Percentiles rank a stretch among this genome's conserved stretches.
These are phyloP conservation scores for Tetrahymena elliotti DNA, from an alignment of 73 alveolate species.

Conservation along the genomic window DNA sequence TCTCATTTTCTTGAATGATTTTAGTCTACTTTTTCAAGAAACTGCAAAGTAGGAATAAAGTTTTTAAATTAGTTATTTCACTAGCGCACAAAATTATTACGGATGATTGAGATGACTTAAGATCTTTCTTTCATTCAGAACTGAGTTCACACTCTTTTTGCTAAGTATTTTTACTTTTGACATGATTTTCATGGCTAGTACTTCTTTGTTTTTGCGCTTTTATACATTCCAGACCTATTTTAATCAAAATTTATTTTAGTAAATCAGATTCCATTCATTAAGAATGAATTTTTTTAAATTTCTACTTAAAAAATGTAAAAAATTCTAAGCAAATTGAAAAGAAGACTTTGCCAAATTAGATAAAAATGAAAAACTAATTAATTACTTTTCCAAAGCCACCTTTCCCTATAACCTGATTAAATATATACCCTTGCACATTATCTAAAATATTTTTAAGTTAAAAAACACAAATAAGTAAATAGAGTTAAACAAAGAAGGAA, in stretches of 20 bases:
- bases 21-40: neutral
- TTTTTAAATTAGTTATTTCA: neutral
- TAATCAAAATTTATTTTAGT: no score
- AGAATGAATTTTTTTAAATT: no score
- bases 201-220: constrained; percentile 61
- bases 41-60: neutral
- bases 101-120: constrained; percentile 61
- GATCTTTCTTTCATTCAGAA: constrained; percentile 73
- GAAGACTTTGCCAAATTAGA: constrained; percentile 8
- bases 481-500: neutral
- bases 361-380: neutral
- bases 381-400: constrained; percentile 55
- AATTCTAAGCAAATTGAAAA: neutral
- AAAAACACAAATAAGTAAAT: neutral
- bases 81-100: neutral
- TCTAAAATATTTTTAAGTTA: neutral
- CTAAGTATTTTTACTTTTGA: constrained; percentile 49
- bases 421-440: neutral
- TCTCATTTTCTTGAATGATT: neutral
- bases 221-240: constrained; percentile 74
- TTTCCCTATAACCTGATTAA: constrained; percentile 46
- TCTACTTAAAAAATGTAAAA: neutral
- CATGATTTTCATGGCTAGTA: constrained; percentile 24
- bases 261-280: no score
- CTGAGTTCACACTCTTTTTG: constrained; percentile 75